phyloP scores from a whole-genome alignment of 139 green algal species.

The Chlorella sp. region DNA sequence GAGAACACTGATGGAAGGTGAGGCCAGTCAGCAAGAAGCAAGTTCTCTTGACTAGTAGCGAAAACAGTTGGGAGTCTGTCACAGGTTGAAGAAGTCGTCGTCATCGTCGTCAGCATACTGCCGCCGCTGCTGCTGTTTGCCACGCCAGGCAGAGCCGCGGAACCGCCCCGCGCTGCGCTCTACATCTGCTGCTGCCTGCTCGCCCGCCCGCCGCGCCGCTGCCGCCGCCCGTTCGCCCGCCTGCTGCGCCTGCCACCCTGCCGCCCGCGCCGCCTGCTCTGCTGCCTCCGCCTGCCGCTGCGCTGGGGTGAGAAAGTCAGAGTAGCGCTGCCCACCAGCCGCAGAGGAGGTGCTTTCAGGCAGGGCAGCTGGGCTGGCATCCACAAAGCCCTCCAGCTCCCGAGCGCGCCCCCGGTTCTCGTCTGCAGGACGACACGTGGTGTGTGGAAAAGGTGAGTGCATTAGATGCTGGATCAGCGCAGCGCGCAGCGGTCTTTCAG shows the following conservation, averaged over 20 bases:
- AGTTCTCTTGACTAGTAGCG: no score
- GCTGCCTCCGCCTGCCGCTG: neutral
- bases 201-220: neutral
- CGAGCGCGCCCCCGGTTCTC: slow-evolving; percentile 12
- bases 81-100: neutral
- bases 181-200: neutral
- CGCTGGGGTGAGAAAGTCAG: neutral
- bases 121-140: neutral
- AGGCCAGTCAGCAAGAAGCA: no score
- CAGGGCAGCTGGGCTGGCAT: neutral
- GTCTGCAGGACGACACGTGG: neutral
- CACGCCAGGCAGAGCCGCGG: neutral
- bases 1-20: no score
- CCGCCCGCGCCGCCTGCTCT: neutral
- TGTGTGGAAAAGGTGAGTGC: no score
- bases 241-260: neutral
- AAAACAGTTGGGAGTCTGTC: no score
- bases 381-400: slow-evolving; percentile 7
- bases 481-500: no score
- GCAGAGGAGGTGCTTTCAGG: neutral
- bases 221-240: neutral
- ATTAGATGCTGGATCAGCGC: neutral
- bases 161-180: neutral
- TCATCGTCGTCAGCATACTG: neutral
- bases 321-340: neutral